Evolutionary conservation across 495 filamentous ascomycete genomes (phyloP).

Genomic region (Tuber aestivum): DNA sequence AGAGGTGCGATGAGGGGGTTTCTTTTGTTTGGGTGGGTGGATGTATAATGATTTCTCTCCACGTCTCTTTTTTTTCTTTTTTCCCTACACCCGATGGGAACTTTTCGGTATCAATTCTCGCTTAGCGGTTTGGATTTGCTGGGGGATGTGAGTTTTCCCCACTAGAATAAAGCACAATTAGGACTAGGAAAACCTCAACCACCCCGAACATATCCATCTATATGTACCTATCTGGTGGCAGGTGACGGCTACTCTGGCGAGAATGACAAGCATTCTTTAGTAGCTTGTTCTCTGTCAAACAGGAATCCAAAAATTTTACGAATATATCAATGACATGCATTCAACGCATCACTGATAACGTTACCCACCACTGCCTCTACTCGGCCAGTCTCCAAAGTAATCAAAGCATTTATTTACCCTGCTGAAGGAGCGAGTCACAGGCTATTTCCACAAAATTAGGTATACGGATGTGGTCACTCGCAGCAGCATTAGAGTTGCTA

Average conservation of each 20-base stretch:
- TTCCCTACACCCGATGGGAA: not conserved
- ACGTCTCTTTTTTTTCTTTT: constrained; percentile 1
- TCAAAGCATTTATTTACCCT: not conserved
- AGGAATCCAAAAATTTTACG: not conserved
- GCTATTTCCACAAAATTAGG: not conserved
- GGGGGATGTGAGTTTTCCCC: not conserved
- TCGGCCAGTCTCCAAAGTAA: not conserved
- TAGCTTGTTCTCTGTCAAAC: not conserved
- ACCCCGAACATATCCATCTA: not conserved
- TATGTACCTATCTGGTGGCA: not conserved
- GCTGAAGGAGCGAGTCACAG: not conserved
- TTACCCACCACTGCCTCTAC: not conserved
- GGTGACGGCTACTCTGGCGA: not conserved
- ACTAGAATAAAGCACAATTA: not conserved
- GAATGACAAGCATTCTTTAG: constrained; percentile 2
- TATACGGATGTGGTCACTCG: no score
- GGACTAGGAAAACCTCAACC: not conserved
- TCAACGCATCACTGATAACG: not conserved
- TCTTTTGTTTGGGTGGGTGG: constrained; percentile 5
- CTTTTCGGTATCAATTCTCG: constrained; percentile 1
- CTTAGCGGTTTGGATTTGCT: not conserved
- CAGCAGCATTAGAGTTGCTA: no score
- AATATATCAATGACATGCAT: not conserved
- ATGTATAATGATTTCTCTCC: constrained; percentile 30
- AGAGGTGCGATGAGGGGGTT: not conserved